Conservation (phyloP, 2,329 filamentous ascomycete genomes). For the Cladosporium colombiae region DNA sequence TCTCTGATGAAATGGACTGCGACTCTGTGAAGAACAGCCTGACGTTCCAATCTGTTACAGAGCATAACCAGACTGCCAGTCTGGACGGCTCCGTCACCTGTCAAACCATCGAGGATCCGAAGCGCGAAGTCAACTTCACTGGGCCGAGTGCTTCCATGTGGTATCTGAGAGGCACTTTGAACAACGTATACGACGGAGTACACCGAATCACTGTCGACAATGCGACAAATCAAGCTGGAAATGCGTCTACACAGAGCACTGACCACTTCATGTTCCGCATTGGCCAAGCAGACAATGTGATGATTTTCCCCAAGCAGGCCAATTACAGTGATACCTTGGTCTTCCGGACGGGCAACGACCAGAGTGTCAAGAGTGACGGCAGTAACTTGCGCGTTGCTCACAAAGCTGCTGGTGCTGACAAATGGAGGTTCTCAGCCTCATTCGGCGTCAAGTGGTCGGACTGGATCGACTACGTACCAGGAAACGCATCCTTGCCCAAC, state of each 20-base stretch:
- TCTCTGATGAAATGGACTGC: constrained; percentile 64
- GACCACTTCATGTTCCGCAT: constrained; percentile 66
- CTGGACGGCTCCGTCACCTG: constrained; percentile 53
- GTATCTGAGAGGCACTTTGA: constrained; percentile 56
- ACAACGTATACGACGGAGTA: constrained; percentile 61
- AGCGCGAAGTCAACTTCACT: constrained; percentile 42
- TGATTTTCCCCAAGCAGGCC: constrained; percentile 57
- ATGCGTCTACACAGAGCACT: constrained; percentile 50
- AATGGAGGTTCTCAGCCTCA: constrained; percentile 63
- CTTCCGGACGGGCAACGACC: constrained; percentile 36
- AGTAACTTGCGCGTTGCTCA: constrained; percentile 43
- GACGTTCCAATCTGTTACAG: constrained; percentile 55
- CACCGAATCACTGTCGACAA: constrained; percentile 61
- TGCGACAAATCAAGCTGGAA: constrained; percentile 46
- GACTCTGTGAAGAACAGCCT: constrained; percentile 53
- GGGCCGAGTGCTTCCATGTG: constrained; percentile 59
- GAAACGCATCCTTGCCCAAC: constrained; percentile 49
- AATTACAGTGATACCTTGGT: constrained; percentile 61
- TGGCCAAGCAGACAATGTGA: constrained; percentile 59
- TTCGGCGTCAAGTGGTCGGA: constrained; percentile 61
- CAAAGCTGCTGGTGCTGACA: constrained; percentile 61
- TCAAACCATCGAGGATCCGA: constrained; percentile 38
- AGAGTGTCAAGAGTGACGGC: constrained; percentile 26
- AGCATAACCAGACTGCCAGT: constrained; percentile 45
- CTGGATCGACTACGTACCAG: constrained; percentile 58